Base-by-base conservation (phyloP, 2,329 filamentous ascomycete genomes). In the Cyphellophora attinorum region DNA sequence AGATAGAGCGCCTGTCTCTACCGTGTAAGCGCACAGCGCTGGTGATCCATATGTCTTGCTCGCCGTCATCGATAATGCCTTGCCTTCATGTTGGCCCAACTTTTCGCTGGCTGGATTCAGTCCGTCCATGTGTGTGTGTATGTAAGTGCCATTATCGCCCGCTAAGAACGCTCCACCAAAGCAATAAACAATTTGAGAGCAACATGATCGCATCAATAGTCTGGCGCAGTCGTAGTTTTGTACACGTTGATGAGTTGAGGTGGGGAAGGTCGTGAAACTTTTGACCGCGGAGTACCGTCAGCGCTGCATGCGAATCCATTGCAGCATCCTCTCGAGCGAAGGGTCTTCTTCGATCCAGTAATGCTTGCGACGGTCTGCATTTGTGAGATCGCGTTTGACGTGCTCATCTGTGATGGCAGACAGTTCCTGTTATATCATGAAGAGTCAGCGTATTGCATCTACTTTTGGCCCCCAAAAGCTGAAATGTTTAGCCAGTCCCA, bases 341-440 rank as follows among this genome's bases (percentile, higher is more conserved):
- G 75, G 75, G 48, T 79, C 75, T 41, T 79, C 75, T 23, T 59
- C 57, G 29, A 77, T 58, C 74, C 74, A 79, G 56, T 76, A 74
- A 25, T 71, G 69, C 43, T 72, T 70, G 27, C 67, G 58, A 28
- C 59, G 48, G 48, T 79, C 75, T 27, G 70, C 65, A 16, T 63
- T 58, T 41, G 68, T 66, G 12, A 79, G 63, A 18, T 70, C 68
- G 37, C 65, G 60, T 33, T 73, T 61, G 31, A 78, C 68, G 42
- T 70, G 60, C 29, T 65, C 60, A 44, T 79, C 72, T 11, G 73
- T 76, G 41, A 78, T 64, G 16, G 62, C 60, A 11, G 62, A 58
- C 29, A 78, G 57, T 51, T 79, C 75, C 69, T 79, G 28, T 5
- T 21, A 31, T 15, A 17, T 11, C 12, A 14, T 27, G 5, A 29